Base-by-base conservation (phyloP, 768 basidiomycete genomes). In the Tricholoma flavovirens region DNA sequence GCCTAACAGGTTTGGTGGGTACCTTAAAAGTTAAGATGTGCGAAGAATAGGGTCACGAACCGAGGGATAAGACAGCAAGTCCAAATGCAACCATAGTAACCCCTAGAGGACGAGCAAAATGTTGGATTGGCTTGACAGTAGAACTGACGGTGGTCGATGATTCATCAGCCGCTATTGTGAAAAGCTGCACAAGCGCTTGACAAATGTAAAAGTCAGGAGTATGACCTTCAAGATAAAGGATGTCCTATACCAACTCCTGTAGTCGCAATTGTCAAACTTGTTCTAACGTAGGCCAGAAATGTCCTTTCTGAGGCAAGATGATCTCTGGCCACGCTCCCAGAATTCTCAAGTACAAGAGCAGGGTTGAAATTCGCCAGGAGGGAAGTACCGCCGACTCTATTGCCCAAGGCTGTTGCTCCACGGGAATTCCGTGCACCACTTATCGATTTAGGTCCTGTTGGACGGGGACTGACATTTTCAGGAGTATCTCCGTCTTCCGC, bases 261-360 rank as follows among this genome's bases (percentile, higher is more conserved):
- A 2, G 81, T 77, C 3, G 82, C 79, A 35, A 84, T 73, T 1
- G 81, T 77, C 48, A 86, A 71, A 62, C 83, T 84, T 2, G 84
- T 86, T n/a, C 84, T 75, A 49, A 83, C 71, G 59, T 85, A 86
- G 11, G 84, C 83, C 35, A 86, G 69, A 61, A 82, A 85, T 2
- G 84, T 85, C 48, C 84, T 71, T 61, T 86, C 84, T 14, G 77
- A 80, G 2, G 84, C 84, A 0, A 86, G 71, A 61, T 86, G 84
- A 60, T 86, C 84, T 9, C 84, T 75, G 7, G 84, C 84, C 2
- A 83, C 82, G 59, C 79, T 84, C 8, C 84, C 84, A 19, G 75
- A 75, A 64, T 86, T 86, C 63, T 83, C 76, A 30, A 86, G 69
- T 1, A 63, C 35, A 4, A 62, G 53, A 9, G 56, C 12, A 1